Evolutionary conservation across 805 yeast genomes (phyloP), one percentile per base, ranked within the genome.

Genomic region (Metschnikowia santaceciliae): DNA sequence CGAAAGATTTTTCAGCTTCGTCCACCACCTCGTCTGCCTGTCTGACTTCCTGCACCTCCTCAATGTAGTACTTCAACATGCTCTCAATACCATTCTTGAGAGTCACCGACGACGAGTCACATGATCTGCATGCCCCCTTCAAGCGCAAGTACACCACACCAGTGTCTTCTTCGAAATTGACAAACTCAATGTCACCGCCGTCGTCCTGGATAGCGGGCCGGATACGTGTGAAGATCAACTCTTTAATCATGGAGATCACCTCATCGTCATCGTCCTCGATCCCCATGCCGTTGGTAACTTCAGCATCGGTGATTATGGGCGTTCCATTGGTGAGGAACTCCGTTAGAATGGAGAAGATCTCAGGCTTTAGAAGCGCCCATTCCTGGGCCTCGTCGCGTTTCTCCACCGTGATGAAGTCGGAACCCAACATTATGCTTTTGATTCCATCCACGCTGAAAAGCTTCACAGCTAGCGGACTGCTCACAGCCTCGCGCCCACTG

Each of bases 381-480:
- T 75, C 69, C 26, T 78, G 74, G 56, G 78, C 81, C 7, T 64
- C 66, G 32, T 68, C 61, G 19, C 67, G 63, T 66, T 88, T 88
- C 61, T 87, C 92, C 15, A 90, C 80, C 0, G 96, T 90, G 54
- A 90, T 84, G 66, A 90, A 90, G 66, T 90, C 84, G 3, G 84
- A 75, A 2, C 96, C 96, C 62, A 88, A 82, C 84, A 90, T 79
- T 47, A 90, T 82, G 1, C 90, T 78, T 41, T 76, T 76, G 36
- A 90, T 80, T 3, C 96, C 96, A 59, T 88, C 94, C 3, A 89
- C 74, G 6, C 84, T 75, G 60, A 89, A 84, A 45, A 89, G 71
- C 64, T 83, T 85, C 52, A 86, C 72, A 1, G 95, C 96, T 47
- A 89, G 68, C 5, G 95, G 96, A 4, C 92, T 84, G 42, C 80